Base-by-base conservation (phyloP, 768 basidiomycete species). In the Amanita pseudoporphyria region DNA sequence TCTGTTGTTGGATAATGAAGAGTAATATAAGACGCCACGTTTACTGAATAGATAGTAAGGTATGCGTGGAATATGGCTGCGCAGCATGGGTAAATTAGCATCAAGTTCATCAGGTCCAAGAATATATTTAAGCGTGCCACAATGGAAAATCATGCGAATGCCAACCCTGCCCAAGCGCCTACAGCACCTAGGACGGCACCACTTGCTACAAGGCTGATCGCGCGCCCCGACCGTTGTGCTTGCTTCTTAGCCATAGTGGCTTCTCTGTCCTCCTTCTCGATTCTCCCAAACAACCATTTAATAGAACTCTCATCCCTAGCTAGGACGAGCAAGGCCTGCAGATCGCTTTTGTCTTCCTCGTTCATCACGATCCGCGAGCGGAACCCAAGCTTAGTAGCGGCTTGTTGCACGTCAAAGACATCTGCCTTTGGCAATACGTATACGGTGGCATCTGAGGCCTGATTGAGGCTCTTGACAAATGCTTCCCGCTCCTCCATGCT, bases 121-220 rank as follows among this genome's bases (percentile, higher is more conserved):
- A 7, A 28, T 28, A n/a, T n/a, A 28, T 28, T 28, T 7, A 7
- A 28, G 7, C 7, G 26, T 28, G 4, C 26, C 26, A 7, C 7
- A 12, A 24, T 19, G 42, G 6, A 5, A 6, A 13, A 31, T 49
- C 21, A 49, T n/a, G 77, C 56, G 62, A 73, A 69, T 28, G 81
- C 81, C 46, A 82, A 68, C 13, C 78, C 77, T 16, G 76, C 76
- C 68, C 72, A 80, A 43, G 78, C 70, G 36, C 78, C 78, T 6
- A 79, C 76, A 35, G 76, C 80, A 35, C 81, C 81, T 16, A 81
- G 71, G 14, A 81, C 67, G n/a, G 72, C 77, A 40, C 75, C 78
- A 14, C 77, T 73, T 52, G 79, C 79, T 44, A 70, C 16, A 13
- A 50, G 30, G 6, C 38, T 30, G 32, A 50, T 32, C 28, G 38